Base-by-base conservation (phyloP, 192 early-diverging fungal genomes). In the Gigaspora rosea region DNA sequence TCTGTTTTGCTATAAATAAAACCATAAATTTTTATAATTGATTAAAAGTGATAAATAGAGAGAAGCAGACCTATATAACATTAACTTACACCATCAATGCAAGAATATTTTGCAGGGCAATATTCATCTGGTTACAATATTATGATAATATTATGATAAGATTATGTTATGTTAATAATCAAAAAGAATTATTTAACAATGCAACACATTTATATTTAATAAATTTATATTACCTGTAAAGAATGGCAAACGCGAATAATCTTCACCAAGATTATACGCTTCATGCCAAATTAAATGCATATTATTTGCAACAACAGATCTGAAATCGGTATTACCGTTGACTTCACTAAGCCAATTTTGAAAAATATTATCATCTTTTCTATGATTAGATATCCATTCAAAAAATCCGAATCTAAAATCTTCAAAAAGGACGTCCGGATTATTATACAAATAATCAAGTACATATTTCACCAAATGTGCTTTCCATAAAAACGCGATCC, bases 311-410 rank as follows among this genome's bases (percentile, higher is more conserved):
- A 75, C 61, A 32, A 75, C 61, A 50, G 20, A n/a, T 8, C 62
- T 54, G 20, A 75, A 75, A 51, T 75, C 51, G 22, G 16, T 32
- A 33, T 64, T 52, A 10, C 9, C 61, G 15, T 65, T 62, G n/a
- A 75, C 36, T 35, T 15, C 33, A 65, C 18, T 36, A 16, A 75
- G 48, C 73, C 73, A 75, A 50, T 59, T 9, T 48, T 64, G 15
- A 75, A 49, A 75, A 49, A 61, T 8, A 22, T 10, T 46, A 7
- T 75, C 61, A 27, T 50, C 35, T 20, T 8, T 52, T 18, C 61
- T 46, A 8, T 13, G 32, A 2, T 33, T 47, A 6, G 46, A 10
- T 11, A 75, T 49, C 73, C 73, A 56, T 0, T 56, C 18, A 56
- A 18, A 56, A 56, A 56, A 56, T 56, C 18, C 3, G 8, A 18